Percentiles rank a stretch among this genome's conserved stretches.
phyloP scores from a whole-genome alignment of 1,284 basidiomycete genomes.

The Sporisorium reilianum region DNA sequence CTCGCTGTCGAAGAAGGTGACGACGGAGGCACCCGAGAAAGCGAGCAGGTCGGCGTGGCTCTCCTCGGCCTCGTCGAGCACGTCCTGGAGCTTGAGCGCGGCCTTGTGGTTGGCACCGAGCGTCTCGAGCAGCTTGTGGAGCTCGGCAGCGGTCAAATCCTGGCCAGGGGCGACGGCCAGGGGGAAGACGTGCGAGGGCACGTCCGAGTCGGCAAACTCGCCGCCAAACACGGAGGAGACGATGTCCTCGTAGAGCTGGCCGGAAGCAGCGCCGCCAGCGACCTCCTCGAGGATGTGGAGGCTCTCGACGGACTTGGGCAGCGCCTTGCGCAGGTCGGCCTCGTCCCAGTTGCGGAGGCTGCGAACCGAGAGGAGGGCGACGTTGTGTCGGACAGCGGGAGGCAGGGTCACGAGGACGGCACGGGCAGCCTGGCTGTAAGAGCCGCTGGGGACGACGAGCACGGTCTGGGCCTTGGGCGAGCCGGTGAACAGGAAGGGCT shows the following conservation, averaged over 20 bases:
- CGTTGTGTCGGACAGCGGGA: slow-evolving; percentile 48
- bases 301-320: slow-evolving; percentile 59
- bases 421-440: slow-evolving; percentile 59
- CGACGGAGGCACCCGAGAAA: slow-evolving; percentile 56
- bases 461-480: slow-evolving; percentile 59
- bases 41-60: slow-evolving; percentile 50
- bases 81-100: slow-evolving; percentile 45
- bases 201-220: slow-evolving; percentile 42
- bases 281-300: slow-evolving; percentile 67
- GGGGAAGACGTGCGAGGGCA: slow-evolving; percentile 50
- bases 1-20: slow-evolving; percentile 66
- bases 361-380: slow-evolving; percentile 63
- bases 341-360: slow-evolving; percentile 62
- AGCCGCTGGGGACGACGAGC: slow-evolving; percentile 65
- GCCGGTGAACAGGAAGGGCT: slow-evolving; percentile 65
- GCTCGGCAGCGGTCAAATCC: slow-evolving; percentile 49
- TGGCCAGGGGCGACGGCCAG: slow-evolving; percentile 55
- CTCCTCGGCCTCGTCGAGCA: slow-evolving; percentile 47
- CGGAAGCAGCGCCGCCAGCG: slow-evolving; percentile 39
- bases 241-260: slow-evolving; percentile 61
- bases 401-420: slow-evolving; percentile 59
- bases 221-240: slow-evolving; percentile 52
- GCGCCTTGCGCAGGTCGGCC: slow-evolving; percentile 51
- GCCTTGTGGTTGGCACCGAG: slow-evolving; percentile 33
- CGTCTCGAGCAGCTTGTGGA: slow-evolving; percentile 52